A percentile compares a stretch with the other conserved stretches of the same genome.
phyloP scores from a whole-genome alignment of 441 rosid genomes.

The Sinapis alba region DNA sequence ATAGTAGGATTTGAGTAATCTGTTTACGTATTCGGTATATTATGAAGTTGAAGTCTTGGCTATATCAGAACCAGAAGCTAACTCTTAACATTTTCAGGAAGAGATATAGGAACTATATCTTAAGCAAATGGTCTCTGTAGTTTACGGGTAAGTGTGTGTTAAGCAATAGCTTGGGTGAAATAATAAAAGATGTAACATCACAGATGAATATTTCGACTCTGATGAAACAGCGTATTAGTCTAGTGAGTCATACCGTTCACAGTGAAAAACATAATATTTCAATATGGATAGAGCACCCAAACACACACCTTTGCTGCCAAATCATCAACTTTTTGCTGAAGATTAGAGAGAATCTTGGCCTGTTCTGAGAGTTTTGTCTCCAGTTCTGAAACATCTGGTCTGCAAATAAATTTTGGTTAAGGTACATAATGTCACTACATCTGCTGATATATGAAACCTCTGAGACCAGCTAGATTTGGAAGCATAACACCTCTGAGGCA shows the following conservation, averaged over 20 bases:
- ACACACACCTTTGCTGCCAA: slow-evolving; percentile 87
- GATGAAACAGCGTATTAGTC: slow-evolving; percentile 11
- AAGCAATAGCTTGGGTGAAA: too few relatives aligned
- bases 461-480: slow-evolving; percentile 6
- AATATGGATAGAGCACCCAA: slow-evolving; percentile 29
- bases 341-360: slow-evolving; percentile 79
- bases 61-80: too few relatives aligned
- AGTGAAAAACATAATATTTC: not conserved
- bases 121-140: too few relatives aligned
- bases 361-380: slow-evolving; percentile 89
- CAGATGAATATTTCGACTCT: not conserved
- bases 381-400: slow-evolving; percentile 96
- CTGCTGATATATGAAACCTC: slow-evolving; percentile 28
- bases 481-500: not conserved
- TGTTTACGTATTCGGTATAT: too few relatives aligned
- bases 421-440: slow-evolving; percentile 47
- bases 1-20: too few relatives aligned
- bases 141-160: too few relatives aligned
- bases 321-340: slow-evolving; percentile 94
- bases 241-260: not conserved
- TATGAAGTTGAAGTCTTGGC: too few relatives aligned
- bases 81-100: too few relatives aligned
- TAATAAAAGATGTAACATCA: too few relatives aligned
- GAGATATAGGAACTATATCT: too few relatives aligned
- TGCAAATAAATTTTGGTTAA: slow-evolving; percentile 62